A percentile compares a stretch with the other conserved stretches of the same genome.
Conservation (phyloP, 2,329 filamentous ascomycete species). For the Calonectria leucothoes region DNA sequence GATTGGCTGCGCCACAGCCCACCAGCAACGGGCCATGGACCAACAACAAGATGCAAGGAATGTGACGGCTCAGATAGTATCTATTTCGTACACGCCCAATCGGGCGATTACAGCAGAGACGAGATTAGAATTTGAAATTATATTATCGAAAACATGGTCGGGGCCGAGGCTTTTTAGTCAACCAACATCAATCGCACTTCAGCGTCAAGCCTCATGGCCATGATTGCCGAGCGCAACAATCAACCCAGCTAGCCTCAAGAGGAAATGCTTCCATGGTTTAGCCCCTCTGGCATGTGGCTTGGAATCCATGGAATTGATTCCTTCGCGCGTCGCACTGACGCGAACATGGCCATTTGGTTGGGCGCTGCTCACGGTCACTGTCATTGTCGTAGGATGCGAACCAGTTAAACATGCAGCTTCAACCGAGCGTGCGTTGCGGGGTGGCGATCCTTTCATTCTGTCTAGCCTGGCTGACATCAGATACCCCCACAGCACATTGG, state of each 20-base stretch:
- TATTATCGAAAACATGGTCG: too few species aligned
- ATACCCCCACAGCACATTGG: too few species aligned
- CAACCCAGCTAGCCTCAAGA: neutral
- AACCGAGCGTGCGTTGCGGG: neutral
- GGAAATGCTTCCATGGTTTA: neutral
- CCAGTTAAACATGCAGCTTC: neutral
- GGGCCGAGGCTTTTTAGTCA: neutral
- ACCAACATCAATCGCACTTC: neutral
- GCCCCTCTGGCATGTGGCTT: neutral
- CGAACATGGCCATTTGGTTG: neutral
- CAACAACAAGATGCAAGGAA: neutral
- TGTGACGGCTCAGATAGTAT: neutral
- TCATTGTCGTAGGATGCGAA: neutral
- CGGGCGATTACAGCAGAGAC: too few species aligned
- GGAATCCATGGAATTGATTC: neutral
- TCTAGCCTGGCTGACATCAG: too few species aligned
- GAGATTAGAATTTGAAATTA: too few species aligned
- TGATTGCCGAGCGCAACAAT: neutral
- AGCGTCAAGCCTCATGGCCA: neutral
- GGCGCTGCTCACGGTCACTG: neutral
- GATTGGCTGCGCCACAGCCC: neutral
- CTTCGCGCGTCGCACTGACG: neutral
- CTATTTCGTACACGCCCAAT: neutral
- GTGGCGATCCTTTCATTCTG: too few species aligned
- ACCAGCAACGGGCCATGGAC: neutral